Evolutionary conservation across 331 rosid genomes (phyloP), one percentile per base, ranked within the genome.

Genomic region (Pyrus hybrid): DNA sequence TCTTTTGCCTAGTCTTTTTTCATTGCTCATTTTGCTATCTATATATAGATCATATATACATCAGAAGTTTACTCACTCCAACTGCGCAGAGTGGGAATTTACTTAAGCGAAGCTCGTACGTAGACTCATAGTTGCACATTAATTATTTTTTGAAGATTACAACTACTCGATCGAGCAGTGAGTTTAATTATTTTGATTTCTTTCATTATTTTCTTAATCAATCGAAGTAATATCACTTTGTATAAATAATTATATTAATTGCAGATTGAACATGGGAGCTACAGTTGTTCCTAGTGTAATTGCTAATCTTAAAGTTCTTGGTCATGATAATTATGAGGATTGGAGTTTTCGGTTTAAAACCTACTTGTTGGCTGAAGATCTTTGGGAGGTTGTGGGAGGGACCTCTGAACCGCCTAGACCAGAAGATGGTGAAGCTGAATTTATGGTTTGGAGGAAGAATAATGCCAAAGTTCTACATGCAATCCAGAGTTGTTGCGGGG

Each of bases 401-500:
- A 61, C 33, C 32, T 0, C 20, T 13, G 63, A 70, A 6, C 63
- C 67, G 28, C 60, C 53, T 16, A 57, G 28, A 6, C 13, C 1
- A 33, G 68, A 57, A 18, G 74, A 17, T 23, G 49, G 49, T 7
- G 41, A 73, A 21, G 16, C 2, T 12, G 8, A 22, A 8, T 61
- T 22, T 54, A 21, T 13, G 51, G 68, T 53, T n/a, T 79, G 83
- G 73, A 29, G 16, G 14, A 63, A 33, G 68, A 80, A 20, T 8
- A 53, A 80, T 29, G 76, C 80, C 13, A 3, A 28, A 30, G 80
- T 77, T 26, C 23, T 80, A 13, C 68, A 70, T 29, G 56, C 33
- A 5, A 80, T 80, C 35, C 56, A 63, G n/a, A 35, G 20, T 21
- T 70, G 68, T n/a, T 75, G 84, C 25, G 77, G 80, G 0, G 3